Evolutionary conservation across 2,329 filamentous ascomycete species (phyloP), one percentile per base, ranked within the genome.

Genomic region (Teratosphaeria viscida): DNA sequence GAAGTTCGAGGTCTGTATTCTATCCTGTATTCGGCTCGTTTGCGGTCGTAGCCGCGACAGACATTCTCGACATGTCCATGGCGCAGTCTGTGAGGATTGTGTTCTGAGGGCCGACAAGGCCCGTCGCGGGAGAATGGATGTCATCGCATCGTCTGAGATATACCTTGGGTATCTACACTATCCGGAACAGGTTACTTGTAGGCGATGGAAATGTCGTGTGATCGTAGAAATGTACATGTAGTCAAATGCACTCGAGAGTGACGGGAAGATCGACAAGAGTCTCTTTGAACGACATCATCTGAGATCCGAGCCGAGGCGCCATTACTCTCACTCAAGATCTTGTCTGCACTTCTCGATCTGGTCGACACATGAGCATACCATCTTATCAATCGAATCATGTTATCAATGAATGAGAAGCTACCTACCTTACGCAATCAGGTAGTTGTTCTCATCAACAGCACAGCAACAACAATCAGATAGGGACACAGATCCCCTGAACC

Each of bases 11-110:
- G 54, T 43, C 53, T 55, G 34, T 53, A 34, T 37, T 6, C n/a
- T 52, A 19, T 34, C 53, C 52, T 43, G 37, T 34, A 34, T 49
- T 16, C 43, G 29, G 19, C 2, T 37, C 2, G 16, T 11, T n/a
- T 34, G 58, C n/a, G 57, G 11, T n/a, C 52, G 43, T 32, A n/a
- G 6, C 7, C 53, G 53, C 34, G 34, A 54, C 12, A 61, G 54
- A 39, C 63, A 64, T 57, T 64, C 57, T 27, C 63, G 61, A 49
- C 63, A 64, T 54, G 53, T 54, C 53, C 53, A 54, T 37, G 27
- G 34, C n/a, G 43, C 19, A 19, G 43, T 49, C 43, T 49, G 43
- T 6, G 43, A 32, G 4, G 1, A 19, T 5, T 54, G 53, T 27
- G 53, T 54, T 37, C 34, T 32, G 23, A 37, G 27, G 53, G 27